Base-by-base conservation (phyloP, 805 yeast genomes). In the Lachancea mirantina region DNA sequence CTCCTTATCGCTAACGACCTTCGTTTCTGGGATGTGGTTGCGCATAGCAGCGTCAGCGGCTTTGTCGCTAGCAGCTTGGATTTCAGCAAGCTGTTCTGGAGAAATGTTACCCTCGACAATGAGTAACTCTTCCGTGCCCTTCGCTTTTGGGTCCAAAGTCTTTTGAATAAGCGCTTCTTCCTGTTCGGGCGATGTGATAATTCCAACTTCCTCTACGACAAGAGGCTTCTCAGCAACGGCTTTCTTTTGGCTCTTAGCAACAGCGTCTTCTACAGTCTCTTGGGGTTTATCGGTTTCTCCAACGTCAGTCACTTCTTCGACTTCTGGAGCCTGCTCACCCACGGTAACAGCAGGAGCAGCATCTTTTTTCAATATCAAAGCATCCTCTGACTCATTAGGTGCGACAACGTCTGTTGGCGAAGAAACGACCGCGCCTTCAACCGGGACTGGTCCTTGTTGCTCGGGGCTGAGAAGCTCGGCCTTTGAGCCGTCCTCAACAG, bases 11-110 rank as follows among this genome's bases (percentile, higher is more conserved):
- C 30, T 26, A 18, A 35, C 47, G 17, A 22, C 25, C 10, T 64
- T 43, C 41, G 48, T 31, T 62, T 67, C 53, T 40, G 54, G 56
- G 40, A 51, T 61, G 34, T 61, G 63, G 14, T 54, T 64, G 32
- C 48, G 52, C 4, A 61, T 61, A 18, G 58, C 52, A 26, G 58
- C 47, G 26, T 50, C 55, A n/a, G 68, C 35, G 8, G 31, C 35
- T 10, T 28, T 30, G 8, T 32, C 36, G 21, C 35, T 34, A 9
- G 39, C 32, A 8, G 23, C 29, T 19, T 28, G 38, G 23, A 26
- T 34, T 9, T 33, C 36, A 16, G 34, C 35, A 14, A 31, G 14
- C 17, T 35, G 28, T 23, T 29, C 23, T 3, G 34, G 31, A 6
- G 35, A 30, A 13, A 31, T 19, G 14, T 31, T 28, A 9, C 30